Evolutionary conservation across 2,329 filamentous ascomycete genomes (phyloP).

Genomic region (Cladosporium sp.): DNA sequence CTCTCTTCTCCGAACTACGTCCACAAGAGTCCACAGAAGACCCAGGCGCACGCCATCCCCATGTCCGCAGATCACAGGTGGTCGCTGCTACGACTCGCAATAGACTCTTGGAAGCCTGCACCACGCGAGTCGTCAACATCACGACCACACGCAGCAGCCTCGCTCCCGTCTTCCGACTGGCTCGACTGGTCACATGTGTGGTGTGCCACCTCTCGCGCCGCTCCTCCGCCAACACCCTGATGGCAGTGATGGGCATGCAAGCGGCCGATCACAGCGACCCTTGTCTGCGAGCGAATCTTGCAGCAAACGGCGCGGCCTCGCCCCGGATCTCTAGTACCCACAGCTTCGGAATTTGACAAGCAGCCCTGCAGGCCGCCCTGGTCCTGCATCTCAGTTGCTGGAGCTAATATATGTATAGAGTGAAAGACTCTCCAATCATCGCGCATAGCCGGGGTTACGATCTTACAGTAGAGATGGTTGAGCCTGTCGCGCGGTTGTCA

Average conservation of each 20-base stretch:
- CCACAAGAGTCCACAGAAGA: slow-evolving; percentile 2
- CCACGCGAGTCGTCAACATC: slow-evolving; percentile 5
- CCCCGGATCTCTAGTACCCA: slow-evolving; percentile 4
- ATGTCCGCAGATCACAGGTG: slow-evolving; percentile 2
- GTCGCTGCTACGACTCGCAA: slow-evolving; percentile 1
- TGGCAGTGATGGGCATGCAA: slow-evolving; percentile 7
- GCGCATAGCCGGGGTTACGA: not conserved
- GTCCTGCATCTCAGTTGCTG: not conserved
- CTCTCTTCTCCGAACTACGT: slow-evolving; percentile 14
- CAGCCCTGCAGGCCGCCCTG: not conserved
- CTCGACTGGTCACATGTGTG: slow-evolving; percentile 1
- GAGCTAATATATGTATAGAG: not conserved
- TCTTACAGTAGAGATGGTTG: not conserved
- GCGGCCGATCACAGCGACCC: slow-evolving; percentile 1
- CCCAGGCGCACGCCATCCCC: slow-evolving; percentile 5
- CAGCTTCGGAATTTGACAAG: not conserved
- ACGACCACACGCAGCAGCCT: slow-evolving; percentile 1
- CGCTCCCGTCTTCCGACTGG: slow-evolving; percentile 6
- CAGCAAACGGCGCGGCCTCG: slow-evolving; percentile 2
- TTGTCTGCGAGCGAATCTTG: slow-evolving; percentile 1
- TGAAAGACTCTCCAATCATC: not conserved
- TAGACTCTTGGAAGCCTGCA: slow-evolving; percentile 4
- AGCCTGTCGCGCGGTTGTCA: not conserved
- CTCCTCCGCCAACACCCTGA: not conserved
- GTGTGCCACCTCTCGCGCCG: not conserved